Evolutionary conservation across 352 stramenopile species (phyloP).

Genomic region (Globisporangium echinulatum): DNA sequence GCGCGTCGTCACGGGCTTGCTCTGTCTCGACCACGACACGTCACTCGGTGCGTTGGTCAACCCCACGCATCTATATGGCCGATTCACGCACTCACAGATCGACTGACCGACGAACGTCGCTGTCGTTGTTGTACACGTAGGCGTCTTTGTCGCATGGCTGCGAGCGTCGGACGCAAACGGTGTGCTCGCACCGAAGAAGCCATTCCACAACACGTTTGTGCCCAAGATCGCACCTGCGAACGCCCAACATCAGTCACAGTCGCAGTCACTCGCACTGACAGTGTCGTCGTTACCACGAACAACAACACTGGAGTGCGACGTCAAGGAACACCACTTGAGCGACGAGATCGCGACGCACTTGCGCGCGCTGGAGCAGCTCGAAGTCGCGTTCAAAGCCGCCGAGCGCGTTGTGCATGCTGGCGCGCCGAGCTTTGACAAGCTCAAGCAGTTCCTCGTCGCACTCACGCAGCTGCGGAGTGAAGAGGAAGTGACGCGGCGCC

Average conservation of each 20-base stretch:
- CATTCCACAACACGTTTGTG: slow-evolving; percentile 63
- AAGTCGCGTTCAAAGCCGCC: slow-evolving; percentile 52
- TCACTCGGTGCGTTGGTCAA: slow-evolving; percentile 25
- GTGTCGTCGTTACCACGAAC: not conserved
- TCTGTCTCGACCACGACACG: slow-evolving; percentile 72
- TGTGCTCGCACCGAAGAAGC: slow-evolving; percentile 23
- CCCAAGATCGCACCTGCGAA: slow-evolving; percentile 25
- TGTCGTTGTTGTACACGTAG: slow-evolving; percentile 2
- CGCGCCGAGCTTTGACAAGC: slow-evolving; percentile 60
- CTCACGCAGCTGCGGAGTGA: slow-evolving; percentile 50
- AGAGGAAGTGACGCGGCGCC: slow-evolving; percentile 46
- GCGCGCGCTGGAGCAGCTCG: slow-evolving; percentile 34
- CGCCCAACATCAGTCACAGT: not conserved
- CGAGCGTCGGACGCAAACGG: slow-evolving; percentile 25
- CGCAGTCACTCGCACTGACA: too few relatives aligned
- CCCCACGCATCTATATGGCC: not conserved
- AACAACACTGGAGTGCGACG: slow-evolving; percentile 4
- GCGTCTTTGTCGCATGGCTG: slow-evolving; percentile 66
- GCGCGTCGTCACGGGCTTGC: slow-evolving; percentile 46
- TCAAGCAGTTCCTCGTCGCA: slow-evolving; percentile 64
- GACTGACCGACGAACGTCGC: not conserved
- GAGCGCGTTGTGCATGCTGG: slow-evolving; percentile 54
- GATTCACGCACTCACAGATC: not conserved
- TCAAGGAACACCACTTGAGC: slow-evolving; percentile 53
- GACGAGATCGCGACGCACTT: slow-evolving; percentile 43